These are phyloP conservation scores for Aspergillus cristatus DNA, from an alignment of 495 filamentous ascomycete species.

Conservation along the genomic window DNA sequence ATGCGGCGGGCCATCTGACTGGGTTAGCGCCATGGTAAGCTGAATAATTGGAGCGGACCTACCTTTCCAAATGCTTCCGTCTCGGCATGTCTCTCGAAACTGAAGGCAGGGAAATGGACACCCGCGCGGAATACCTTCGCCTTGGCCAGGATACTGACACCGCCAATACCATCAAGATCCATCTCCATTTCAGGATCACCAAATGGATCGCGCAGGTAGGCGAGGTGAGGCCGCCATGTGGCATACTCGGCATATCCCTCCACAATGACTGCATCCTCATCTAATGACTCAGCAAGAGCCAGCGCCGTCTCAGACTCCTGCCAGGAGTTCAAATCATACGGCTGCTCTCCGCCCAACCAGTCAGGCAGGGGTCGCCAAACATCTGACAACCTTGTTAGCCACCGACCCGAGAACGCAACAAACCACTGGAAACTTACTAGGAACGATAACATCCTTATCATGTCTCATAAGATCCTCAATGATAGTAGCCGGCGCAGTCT, in stretches of 20 bases:
- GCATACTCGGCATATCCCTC: slow-evolving; percentile 99
- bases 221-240: slow-evolving; percentile 95
- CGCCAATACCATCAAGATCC: slow-evolving; percentile 97
- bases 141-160: slow-evolving; percentile 95
- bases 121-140: slow-evolving; percentile 89
- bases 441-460: slow-evolving; percentile 97
- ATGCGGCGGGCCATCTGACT: slow-evolving; percentile 90
- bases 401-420: neutral
- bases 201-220: slow-evolving; percentile 93
- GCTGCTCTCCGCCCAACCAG: slow-evolving; percentile 98
- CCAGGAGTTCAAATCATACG: slow-evolving; percentile 98
- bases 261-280: slow-evolving; percentile 98
- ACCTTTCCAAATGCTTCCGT: slow-evolving; percentile 99
- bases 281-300: slow-evolving; percentile 84
- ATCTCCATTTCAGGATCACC: slow-evolving; percentile 99
- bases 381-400: slow-evolving; percentile 46
- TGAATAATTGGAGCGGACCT: slow-evolving; percentile 10
- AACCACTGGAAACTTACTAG: slow-evolving; percentile 66
- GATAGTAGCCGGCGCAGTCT: slow-evolving; percentile 93
- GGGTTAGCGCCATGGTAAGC: neutral
- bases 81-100: slow-evolving; percentile 97
- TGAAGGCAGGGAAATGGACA: slow-evolving; percentile 97
- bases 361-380: slow-evolving; percentile 98
- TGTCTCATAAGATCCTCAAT: slow-evolving; percentile 98
- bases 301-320: slow-evolving; percentile 97